Evolutionary conservation across 345 rosid genomes (phyloP), one percentile per base, ranked within the genome.

Genomic region (Arabis alpina): DNA sequence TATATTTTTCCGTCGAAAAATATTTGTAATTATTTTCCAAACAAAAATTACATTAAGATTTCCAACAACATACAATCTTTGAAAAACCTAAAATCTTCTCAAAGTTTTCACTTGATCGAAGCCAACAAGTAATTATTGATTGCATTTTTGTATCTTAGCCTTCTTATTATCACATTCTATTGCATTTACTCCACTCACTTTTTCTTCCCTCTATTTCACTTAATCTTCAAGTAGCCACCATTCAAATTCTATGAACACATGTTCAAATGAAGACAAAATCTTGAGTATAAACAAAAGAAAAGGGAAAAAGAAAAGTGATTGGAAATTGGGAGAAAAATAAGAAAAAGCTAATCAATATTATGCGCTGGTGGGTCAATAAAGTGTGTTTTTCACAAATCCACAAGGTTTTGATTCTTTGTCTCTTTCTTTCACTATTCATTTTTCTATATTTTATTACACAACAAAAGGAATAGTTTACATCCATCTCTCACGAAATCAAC

Each of bases 361-460:
- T 50, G 79, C 41, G 66, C 9, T 70, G 76, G 79, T 76, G 76
- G 76, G 79, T 76, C 76, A 76, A 70, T n/a, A 76, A 64, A 70
- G 75, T 48, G 75, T 70, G 23, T 19, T 19, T 56, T 63, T 70
- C 67, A 51, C 67, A 76, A 76, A 76, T 76, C 75, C 71, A 70
- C 66, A 70, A 76, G 71, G 65, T 45, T 76, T 70, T 70, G 55
- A 70, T 70, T 70, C 67, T 16, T 64, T 76, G 75, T 71, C 68
- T 64, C 67, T 76, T 76, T 42, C 76, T 50, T 64, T 28, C 68
- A 75, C 70, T 54, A 74, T 74, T 74, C 56, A 36, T 47, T 54
- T 45, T 59, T 11, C 23, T 61, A 11, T 59, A 16, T 58, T 60
- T 45, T 52, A 51, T 73, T 57, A 52, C 53, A 50, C 61, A 58